These are phyloP conservation scores for Thozetella sp. DNA, from an alignment of 495 filamentous ascomycete species.

Conservation along the genomic window DNA sequence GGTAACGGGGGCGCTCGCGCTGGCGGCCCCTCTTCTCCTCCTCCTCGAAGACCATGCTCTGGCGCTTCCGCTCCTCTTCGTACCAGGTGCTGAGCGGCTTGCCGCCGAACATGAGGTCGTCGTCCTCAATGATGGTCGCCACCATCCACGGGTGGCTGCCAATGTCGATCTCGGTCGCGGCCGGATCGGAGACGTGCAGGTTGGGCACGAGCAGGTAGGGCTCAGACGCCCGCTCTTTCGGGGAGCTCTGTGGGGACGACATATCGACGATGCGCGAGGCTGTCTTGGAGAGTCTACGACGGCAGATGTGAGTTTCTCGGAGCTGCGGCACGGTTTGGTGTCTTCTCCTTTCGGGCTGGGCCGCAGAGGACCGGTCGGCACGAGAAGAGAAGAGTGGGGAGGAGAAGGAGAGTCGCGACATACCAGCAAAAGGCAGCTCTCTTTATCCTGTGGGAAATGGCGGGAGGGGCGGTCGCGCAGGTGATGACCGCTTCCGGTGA, in stretches of 20 bases:
- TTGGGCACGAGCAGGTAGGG: conserved; percentile 34
- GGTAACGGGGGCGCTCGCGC: conserved; percentile 23
- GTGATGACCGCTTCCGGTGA: too few species aligned
- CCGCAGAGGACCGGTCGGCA: too few species aligned
- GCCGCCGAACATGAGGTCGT: conserved; percentile 58
- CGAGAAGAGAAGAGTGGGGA: too few species aligned
- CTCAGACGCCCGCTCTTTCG: conserved; percentile 15
- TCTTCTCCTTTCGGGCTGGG: not conserved
- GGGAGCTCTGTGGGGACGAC: conserved; percentile 26
- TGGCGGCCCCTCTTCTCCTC: conserved; percentile 43
- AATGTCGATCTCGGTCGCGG: conserved; percentile 33
- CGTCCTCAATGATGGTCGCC: conserved; percentile 56
- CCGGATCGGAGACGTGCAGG: conserved; percentile 32
- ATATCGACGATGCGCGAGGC: conserved; percentile 10
- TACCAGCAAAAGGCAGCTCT: too few species aligned
- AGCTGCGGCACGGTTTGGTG: not conserved
- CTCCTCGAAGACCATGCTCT: conserved; percentile 22
- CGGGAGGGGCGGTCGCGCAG: not conserved
- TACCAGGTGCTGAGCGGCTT: conserved; percentile 57
- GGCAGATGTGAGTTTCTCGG: too few species aligned
- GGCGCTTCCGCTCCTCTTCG: conserved; percentile 49
- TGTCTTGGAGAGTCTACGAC: not conserved
- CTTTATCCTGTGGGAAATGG: not conserved
- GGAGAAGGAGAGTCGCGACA: too few species aligned
- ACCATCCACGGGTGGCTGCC: conserved; percentile 44